These are phyloP conservation scores for Tulasnella sp. DNA, from an alignment of 768 basidiomycete species.

Conservation along the genomic window DNA sequence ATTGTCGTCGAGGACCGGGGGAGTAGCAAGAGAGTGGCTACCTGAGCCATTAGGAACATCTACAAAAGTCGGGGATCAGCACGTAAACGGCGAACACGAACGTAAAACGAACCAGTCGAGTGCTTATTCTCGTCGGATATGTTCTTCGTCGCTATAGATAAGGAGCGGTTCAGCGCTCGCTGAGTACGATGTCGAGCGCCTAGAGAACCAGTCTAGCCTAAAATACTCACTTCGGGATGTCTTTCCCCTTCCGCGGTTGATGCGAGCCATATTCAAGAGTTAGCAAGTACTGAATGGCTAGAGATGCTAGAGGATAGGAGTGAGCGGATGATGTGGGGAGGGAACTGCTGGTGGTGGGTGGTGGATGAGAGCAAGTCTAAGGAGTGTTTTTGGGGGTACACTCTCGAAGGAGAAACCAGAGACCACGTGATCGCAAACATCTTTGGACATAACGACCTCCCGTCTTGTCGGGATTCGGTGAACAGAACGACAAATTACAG, in stretches of 20 bases:
- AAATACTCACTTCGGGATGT: neutral
- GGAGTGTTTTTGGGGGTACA: neutral
- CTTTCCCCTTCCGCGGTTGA: neutral
- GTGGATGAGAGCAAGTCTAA: neutral
- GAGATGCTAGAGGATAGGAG: neutral
- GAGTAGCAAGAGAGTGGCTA: neutral
- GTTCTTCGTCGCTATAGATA: neutral
- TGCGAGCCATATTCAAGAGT: neutral
- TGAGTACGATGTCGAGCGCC: neutral
- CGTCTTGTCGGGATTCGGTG: too few relatives aligned
- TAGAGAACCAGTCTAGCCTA: neutral
- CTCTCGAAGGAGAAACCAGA: neutral
- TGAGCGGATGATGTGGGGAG: neutral
- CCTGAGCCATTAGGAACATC: neutral
- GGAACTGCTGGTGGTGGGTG: neutral
- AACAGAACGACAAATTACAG: neutral
- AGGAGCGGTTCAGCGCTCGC: neutral
- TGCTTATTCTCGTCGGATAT: neutral
- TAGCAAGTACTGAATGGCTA: neutral
- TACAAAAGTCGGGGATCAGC: neutral
- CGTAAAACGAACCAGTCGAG: neutral
- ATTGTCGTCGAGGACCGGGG: neutral
- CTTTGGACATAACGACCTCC: too few relatives aligned
- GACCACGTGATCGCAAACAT: neutral
- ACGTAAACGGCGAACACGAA: neutral